A percentile compares a stretch with the other conserved stretches of the same genome.
These are phyloP conservation scores for Circinella umbellata DNA, from an alignment of 371 early-diverging fungal species.

Conservation along the genomic window DNA sequence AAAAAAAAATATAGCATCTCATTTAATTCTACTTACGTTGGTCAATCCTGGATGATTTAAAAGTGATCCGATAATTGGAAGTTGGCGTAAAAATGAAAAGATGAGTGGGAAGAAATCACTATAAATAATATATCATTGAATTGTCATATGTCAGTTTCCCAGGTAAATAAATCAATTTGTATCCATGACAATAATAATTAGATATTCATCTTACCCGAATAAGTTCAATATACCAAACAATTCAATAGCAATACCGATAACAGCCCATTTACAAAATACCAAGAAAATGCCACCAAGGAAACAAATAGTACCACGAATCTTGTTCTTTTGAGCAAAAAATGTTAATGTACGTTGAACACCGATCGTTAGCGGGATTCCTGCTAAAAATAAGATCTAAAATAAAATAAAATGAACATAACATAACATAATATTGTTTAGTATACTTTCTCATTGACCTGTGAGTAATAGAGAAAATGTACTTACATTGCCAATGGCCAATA, in stretches of 20 bases:
- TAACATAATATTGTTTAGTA: not conserved
- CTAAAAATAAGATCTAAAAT: conserved; percentile 79
- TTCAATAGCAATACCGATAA: conserved; percentile 83
- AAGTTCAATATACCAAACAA: conserved; percentile 90
- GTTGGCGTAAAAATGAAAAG: conserved; percentile 75
- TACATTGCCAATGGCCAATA: conserved; percentile 94
- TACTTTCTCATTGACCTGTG: not conserved
- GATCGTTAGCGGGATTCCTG: conserved; percentile 82
- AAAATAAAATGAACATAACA: not conserved
- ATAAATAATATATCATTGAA: not conserved
- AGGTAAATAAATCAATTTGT: not conserved
- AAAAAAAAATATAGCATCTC: not conserved
- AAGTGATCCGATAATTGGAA: conserved; percentile 85
- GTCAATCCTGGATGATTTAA: conserved; percentile 33
- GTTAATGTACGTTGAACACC: conserved; percentile 79
- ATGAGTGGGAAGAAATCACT: conserved; percentile 94
- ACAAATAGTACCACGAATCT: conserved; percentile 81
- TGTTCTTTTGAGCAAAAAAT: conserved; percentile 79
- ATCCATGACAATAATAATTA: not conserved
- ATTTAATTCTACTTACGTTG: conserved; percentile 10
- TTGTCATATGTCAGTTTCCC: conserved; percentile 10
- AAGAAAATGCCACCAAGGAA: conserved; percentile 84
- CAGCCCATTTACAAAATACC: conserved; percentile 82
- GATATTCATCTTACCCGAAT: conserved; percentile 72
- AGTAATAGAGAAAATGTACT: conserved; percentile 10